Base-by-base conservation (phyloP, 202 grass and related monocot species). In the Brachypodium distachyon region DNA sequence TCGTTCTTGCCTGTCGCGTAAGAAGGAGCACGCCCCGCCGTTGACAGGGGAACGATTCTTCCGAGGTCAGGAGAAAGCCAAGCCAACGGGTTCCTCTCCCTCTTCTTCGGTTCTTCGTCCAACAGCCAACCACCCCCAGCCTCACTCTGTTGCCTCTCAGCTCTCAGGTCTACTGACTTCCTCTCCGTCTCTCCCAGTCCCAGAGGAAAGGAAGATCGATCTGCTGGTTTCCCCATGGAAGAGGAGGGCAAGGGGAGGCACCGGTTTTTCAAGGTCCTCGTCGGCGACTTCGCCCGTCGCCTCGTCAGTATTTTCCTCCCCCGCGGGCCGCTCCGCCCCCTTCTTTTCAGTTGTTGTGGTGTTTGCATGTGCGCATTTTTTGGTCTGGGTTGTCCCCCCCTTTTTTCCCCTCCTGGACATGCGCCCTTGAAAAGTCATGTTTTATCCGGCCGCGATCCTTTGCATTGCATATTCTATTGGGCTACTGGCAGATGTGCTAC, bases 221-320 rank as follows among this genome's bases (percentile, higher is more conserved):
- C 64, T 16, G 67, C 70, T 42, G 77, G 18, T 41, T 38, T 18
- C 32, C 33, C 50, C 50, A 84, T 80, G 86, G 81, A 64, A 16
- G 76, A 54, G 23, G 69, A 51, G 18, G 80, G 22, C 17, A 40
- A 34, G 66, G 84, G 68, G 79, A 88, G 49, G 85, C 78, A 58
- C 53, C 91, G 79, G 13, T 94, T 94, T 88, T 88, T 83, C 58
- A 91, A 94, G 86, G 70, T 94, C 51, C 76, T 94, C 62, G 21
- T 86, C 72, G 85, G 82, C 51, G 79, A 91, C 60, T 86, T 81
- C 76, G 39, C 70, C 43, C 64, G 83, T 25, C 80, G 88, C 60
- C 46, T 88, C 82, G 91, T 87, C 74, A 90, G 88, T 84, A 34
- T 11, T 61, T 29, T 70, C 50, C 1, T 31, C 13, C 14, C 36